phyloP scores from a whole-genome alignment of 1,139 yeast genomes.

The Entelexis paramagnoliae region DNA sequence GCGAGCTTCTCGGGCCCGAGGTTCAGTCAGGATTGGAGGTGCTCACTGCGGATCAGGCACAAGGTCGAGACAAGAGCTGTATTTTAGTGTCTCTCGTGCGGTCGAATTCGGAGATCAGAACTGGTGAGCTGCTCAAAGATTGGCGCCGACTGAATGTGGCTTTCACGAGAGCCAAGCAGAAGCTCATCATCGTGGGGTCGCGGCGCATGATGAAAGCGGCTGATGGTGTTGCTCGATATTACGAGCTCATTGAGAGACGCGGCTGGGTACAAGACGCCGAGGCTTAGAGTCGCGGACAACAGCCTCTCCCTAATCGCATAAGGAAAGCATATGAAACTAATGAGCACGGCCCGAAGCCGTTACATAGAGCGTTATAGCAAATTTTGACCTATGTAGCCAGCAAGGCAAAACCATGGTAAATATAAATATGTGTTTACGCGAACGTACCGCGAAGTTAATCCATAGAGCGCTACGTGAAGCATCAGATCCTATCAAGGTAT shows the following conservation, averaged over 20 bases:
- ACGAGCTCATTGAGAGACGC: conserved; percentile 14
- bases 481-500: too few species aligned
- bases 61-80: conserved; percentile 91
- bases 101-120: conserved; percentile 54
- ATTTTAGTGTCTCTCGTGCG: conserved; percentile 79
- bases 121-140: conserved; percentile 74
- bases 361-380: too few species aligned
- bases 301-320: too few species aligned
- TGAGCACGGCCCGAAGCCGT: too few species aligned
- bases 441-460: too few species aligned
- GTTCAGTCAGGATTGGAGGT: conserved; percentile 49
- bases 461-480: too few species aligned
- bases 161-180: conserved; percentile 78
- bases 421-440: too few species aligned
- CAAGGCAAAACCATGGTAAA: too few species aligned
- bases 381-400: too few species aligned
- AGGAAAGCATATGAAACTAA: too few species aligned
- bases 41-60: conserved; percentile 90
- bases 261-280: conserved; percentile 16
- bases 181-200: conserved; percentile 76
- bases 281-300: too few species aligned
- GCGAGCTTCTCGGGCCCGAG: conserved; percentile 34
- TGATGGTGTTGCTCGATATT: conserved; percentile 19
- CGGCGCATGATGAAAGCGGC: conserved; percentile 38
- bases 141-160: conserved; percentile 94